Evolutionary conservation across 1,139 yeast genomes (phyloP).

Genomic region (Meyerozyma sp.): DNA sequence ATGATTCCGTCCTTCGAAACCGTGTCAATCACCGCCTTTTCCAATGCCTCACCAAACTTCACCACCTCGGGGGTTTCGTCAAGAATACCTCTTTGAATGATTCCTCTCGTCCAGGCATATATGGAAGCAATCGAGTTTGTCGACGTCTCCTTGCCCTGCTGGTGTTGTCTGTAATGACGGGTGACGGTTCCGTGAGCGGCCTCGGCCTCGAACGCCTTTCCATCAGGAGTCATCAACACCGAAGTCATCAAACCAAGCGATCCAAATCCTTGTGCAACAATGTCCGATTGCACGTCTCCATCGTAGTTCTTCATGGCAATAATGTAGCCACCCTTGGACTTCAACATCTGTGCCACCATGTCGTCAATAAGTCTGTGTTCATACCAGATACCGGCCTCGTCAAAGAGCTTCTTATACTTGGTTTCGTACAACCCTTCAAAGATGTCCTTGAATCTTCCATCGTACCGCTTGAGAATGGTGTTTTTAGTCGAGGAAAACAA

Average conservation of each 20-base stretch:
- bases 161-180: constrained; percentile 91
- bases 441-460: constrained; percentile 91
- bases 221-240: constrained; percentile 89
- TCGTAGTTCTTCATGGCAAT: constrained; percentile 96
- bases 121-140: constrained; percentile 98
- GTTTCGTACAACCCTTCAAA: constrained; percentile 76
- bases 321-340: constrained; percentile 90
- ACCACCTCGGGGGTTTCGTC: constrained; percentile 83
- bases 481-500: constrained; percentile 87
- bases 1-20: constrained; percentile 80
- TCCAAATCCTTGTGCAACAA: constrained; percentile 97
- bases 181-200: constrained; percentile 99
- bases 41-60: constrained; percentile 71
- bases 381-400: constrained; percentile 78
- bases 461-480: constrained; percentile 89
- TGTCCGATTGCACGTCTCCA: constrained; percentile 96
- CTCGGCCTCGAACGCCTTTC: constrained; percentile 91
- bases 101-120: constrained; percentile 94
- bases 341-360: constrained; percentile 98
- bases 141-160: constrained; percentile 95
- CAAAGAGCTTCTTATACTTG: constrained; percentile 67
- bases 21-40: constrained; percentile 79
- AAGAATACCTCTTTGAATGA: constrained; percentile 84
- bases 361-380: constrained; percentile 96
- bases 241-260: constrained; percentile 96